Evolutionary conservation across 495 filamentous ascomycete species (phyloP).

Genomic region (Tuber microsphaerosporum): DNA sequence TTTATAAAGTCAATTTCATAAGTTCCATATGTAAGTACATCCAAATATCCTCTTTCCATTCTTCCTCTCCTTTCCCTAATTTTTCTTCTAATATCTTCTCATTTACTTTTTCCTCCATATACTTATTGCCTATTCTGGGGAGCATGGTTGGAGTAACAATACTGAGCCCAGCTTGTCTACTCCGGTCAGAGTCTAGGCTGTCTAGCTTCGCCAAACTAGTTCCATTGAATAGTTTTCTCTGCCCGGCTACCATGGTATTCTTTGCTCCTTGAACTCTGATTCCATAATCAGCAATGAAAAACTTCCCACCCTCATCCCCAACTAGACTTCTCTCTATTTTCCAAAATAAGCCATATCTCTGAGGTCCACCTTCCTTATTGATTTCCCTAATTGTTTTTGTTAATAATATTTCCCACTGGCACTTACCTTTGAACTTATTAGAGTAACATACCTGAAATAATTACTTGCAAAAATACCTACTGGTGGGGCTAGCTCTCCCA

Average conservation of each 20-base stretch:
- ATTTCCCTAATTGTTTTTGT: neutral
- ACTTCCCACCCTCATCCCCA: neutral
- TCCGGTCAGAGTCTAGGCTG: neutral
- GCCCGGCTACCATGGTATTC: slow-evolving; percentile 4
- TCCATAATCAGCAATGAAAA: neutral
- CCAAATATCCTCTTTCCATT: neutral
- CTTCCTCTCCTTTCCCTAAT: neutral
- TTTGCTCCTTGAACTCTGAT: neutral
- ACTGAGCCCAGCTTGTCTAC: slow-evolving; percentile 5
- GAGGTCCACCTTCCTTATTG: neutral
- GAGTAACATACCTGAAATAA: slow-evolving; percentile 1
- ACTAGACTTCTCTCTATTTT: neutral
- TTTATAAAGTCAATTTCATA: neutral
- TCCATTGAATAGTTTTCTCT: slow-evolving; percentile 9
- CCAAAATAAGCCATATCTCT: neutral
- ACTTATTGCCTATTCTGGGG: neutral
- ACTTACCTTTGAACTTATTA: neutral
- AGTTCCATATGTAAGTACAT: too few relatives aligned
- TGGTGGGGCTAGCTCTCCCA: neutral
- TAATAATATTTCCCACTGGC: neutral
- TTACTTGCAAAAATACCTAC: neutral
- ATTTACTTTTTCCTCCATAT: neutral
- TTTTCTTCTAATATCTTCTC: neutral
- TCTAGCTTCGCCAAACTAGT: slow-evolving; percentile 4
- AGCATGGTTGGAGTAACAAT: slow-evolving; percentile 14